Evolutionary conservation across 306 rosid genomes (phyloP), one percentile per base, ranked within the genome.

Genomic region (Pachyrhizus erosus): DNA sequence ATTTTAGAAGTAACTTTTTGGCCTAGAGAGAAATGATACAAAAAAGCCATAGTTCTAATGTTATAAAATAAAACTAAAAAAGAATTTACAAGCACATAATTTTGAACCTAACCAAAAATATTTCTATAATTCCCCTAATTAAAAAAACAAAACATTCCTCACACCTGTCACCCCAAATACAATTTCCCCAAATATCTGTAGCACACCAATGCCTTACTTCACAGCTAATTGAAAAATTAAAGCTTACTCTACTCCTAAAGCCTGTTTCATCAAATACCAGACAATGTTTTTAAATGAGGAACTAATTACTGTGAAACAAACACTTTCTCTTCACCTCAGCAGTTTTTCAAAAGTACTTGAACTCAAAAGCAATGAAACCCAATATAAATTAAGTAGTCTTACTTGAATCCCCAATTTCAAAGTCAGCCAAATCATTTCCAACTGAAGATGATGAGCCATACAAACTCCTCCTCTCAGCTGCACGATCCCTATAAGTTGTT

Each of bases 391-490:
- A 87, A 85, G 78, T 80, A 82, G 58, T 67, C 98, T 91, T 92
- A 96, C 99, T 92, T 86, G 97, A 82, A 84, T 89, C 97, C 74
- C 89, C 90, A 69, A 88, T 83, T 40, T 89, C 91, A 65, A 81
- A 87, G 62, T 92, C 94, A 84, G 91, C 76, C 52, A 83, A 82
- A 67, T 92, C 92, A 78, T 86, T 92, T 75, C 92, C 94, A 75
- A 66, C 73, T 5, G 92, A 87, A 24, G 89, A 83, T 46, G 94
- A 94, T 18, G 97, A 91, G 73, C 99, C 98, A 89, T 93, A 96
- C 86, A 96, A 88, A 87, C 84, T 96, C 81, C 99, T 89, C 84
- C 99, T 91, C 85, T 96, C 99, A 15, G 99, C 99, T 1, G 99
- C 99, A 70, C 99, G 98, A 84, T 96, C 99, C 86, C 99, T 87